Conservation (phyloP, 192 early-diverging fungal genomes). For the Backusella macrospora region DNA sequence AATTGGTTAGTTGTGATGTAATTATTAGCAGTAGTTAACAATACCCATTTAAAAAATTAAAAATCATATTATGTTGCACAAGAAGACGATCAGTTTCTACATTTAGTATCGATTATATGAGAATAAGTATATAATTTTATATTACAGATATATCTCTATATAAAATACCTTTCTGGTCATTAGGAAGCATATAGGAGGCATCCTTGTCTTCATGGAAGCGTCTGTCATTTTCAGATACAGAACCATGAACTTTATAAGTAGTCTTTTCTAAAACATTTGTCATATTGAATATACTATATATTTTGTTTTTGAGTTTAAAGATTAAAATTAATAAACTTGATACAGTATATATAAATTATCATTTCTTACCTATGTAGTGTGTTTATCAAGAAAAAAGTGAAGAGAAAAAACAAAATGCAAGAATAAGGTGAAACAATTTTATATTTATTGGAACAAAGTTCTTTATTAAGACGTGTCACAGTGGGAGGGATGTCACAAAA, state of each 20-base stretch:
- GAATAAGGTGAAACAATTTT: too few species aligned
- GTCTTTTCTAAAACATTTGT: too few species aligned
- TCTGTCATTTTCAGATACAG: constrained; percentile 15
- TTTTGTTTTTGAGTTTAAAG: background rate
- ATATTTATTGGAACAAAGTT: too few species aligned
- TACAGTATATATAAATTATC: too few species aligned
- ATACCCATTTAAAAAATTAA: constrained; percentile 11
- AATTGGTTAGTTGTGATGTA: too few species aligned
- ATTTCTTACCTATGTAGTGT: too few species aligned
- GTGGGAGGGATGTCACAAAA: too few species aligned
- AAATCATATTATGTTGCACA: constrained; percentile 13
- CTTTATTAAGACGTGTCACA: too few species aligned
- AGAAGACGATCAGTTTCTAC: constrained; percentile 16
- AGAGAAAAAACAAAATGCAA: too few species aligned
- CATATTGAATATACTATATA: background rate
- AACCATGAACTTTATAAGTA: background rate
- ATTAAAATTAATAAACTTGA: too few species aligned
- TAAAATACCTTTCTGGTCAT: constrained; percentile 46
- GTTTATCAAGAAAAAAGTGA: too few species aligned
- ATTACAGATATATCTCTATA: background rate
- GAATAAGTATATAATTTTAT: background rate
- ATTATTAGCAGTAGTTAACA: background rate
- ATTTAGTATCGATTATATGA: background rate
- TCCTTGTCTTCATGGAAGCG: constrained; percentile 44
- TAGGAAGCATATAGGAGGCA: constrained; percentile 47